Evolutionary conservation across 352 stramenopile genomes (phyloP).

Genomic region (Phytophthora cryptogea): DNA sequence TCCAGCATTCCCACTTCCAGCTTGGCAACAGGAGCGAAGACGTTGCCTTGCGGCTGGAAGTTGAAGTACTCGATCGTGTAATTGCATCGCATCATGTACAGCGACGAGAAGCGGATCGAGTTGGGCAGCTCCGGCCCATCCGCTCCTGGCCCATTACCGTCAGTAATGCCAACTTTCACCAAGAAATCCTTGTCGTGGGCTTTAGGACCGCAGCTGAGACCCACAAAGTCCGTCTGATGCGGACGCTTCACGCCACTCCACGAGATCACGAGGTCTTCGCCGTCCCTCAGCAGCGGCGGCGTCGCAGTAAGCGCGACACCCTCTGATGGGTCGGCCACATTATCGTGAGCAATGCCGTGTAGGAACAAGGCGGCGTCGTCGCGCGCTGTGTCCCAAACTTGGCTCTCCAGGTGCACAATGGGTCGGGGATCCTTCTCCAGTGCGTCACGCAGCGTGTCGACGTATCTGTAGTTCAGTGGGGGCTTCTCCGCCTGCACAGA

Average conservation of each 20-base stretch:
- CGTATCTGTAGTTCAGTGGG: conserved; percentile 23
- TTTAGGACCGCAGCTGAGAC: conserved; percentile 69
- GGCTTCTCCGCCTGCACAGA: conserved; percentile 23
- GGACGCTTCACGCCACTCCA: conserved; percentile 55
- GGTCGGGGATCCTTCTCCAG: conserved; percentile 11
- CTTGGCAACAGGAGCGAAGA: conserved; percentile 43
- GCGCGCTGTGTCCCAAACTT: conserved; percentile 27
- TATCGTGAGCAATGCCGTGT: background rate
- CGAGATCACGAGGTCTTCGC: conserved; percentile 74
- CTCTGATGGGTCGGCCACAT: conserved; percentile 1
- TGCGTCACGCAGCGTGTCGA: conserved; percentile 22
- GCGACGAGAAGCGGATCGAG: conserved; percentile 61
- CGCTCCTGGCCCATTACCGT: conserved; percentile 24
- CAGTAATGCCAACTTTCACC: conserved; percentile 38
- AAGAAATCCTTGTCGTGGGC: conserved; percentile 58
- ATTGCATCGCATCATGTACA: conserved; percentile 83
- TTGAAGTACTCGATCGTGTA: conserved; percentile 71
- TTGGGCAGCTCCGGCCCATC: conserved; percentile 28
- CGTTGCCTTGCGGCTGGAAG: conserved; percentile 47
- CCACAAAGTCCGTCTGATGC: conserved; percentile 67
- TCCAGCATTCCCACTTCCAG: conserved; percentile 59
- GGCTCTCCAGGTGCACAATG: conserved; percentile 19
- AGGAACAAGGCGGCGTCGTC: conserved; percentile 24
- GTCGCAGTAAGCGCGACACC: conserved; percentile 40
- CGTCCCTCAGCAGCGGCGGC: conserved; percentile 54